phyloP scores from a whole-genome alignment of 306 rosid genomes.

The Nissolia schottii region DNA sequence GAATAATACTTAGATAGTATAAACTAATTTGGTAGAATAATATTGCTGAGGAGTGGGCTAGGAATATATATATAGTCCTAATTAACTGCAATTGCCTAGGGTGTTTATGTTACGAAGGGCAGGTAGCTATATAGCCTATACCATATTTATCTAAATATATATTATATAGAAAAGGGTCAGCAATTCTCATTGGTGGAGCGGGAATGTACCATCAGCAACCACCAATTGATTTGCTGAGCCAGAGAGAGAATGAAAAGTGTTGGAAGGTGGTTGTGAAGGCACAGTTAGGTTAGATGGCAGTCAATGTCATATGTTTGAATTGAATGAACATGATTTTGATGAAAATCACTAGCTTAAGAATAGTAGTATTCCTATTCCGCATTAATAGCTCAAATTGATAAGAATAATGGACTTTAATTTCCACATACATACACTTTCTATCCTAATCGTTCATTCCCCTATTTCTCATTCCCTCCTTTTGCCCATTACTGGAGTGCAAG shows the following conservation, averaged over 20 bases:
- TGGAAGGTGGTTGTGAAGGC: background rate
- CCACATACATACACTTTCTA: too few species aligned
- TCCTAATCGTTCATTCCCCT: too few species aligned
- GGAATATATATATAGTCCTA: background rate
- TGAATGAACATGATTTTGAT: background rate
- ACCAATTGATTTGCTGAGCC: background rate
- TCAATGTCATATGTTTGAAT: background rate
- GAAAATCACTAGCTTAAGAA: background rate
- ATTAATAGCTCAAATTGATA: too few species aligned
- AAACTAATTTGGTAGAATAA: background rate
- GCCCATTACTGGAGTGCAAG: too few species aligned
- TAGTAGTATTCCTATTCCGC: background rate
- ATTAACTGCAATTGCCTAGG: background rate
- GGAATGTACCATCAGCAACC: background rate
- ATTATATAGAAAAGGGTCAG: background rate
- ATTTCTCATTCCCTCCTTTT: too few species aligned
- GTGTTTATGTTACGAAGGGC: background rate
- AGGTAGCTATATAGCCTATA: background rate
- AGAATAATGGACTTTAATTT: too few species aligned
- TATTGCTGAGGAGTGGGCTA: background rate
- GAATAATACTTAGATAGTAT: background rate
- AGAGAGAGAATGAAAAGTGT: background rate
- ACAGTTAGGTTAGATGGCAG: background rate
- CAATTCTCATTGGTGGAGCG: background rate
- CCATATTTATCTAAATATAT: background rate